Base-by-base conservation (phyloP, 2,329 filamentous ascomycete species). In the Drechslerella stenobrocha region DNA sequence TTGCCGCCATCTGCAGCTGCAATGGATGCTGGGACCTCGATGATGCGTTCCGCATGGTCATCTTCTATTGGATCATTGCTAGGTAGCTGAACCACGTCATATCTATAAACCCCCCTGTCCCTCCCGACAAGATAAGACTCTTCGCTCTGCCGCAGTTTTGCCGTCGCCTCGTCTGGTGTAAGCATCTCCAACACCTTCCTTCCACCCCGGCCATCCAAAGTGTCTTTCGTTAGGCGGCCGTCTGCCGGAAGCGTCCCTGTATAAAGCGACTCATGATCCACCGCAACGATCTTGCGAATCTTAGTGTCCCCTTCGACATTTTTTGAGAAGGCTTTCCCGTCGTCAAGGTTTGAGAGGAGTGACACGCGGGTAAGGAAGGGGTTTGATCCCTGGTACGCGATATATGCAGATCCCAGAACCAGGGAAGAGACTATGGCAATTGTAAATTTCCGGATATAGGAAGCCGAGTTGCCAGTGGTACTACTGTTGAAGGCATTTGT, bases 61-160 rank as follows among this genome's bases (percentile, higher is more conserved):
- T 98, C 93, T 78, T 98, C 93, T 64, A 98, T 98, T 0, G 93
- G 93, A 73, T 95, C 89, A 76, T 98, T 98, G 79, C 90, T 96
- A 7, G 92, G 89, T 67, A 97, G 83, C 77, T 98, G 93, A 22
- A 93, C 90, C 6, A 96, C 81, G 77, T 98, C 93, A 75, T 98
- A 98, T 71, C 93, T 85, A 70, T 96, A 86, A 35, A 98, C 92
- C 34, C 93, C 93, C 75, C 89, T 84, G 11, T 93, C 95, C 52
- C 93, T 82, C 65, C 90, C 90, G 37, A 98, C 89, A 7, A 90
- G 80, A 77, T 91, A 97, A 26, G 91, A 96, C 78, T 95, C 86
- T 78, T 98, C 90, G 74, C 89, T 89, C 75, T 87, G 86, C 72
- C 93, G 83, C 73, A 98, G 79, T 79, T 92, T 95, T 74, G 89